Evolutionary conservation across 495 filamentous ascomycete species (phyloP), one percentile per base, ranked within the genome.

Genomic region (Penicillium canariense): DNA sequence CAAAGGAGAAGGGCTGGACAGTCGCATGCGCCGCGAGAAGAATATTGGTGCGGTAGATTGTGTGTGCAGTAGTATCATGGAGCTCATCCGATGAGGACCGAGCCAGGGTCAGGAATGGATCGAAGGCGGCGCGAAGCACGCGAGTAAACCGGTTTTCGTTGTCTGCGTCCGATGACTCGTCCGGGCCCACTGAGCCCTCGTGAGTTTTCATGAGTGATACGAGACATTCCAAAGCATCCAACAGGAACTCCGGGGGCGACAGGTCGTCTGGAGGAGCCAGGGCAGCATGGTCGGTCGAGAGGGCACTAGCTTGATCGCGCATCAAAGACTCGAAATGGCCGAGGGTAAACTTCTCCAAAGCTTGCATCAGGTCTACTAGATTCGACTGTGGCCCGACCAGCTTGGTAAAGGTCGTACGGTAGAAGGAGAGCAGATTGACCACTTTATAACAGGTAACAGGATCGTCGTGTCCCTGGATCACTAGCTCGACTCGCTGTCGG

Each of bases 381-480:
- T 77, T 77, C 0, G 90, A 89, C 10, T 85, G 77, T 4, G 79
- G 58, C 20, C 89, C 88, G 0, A 97, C 74, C 2, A 99, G 72
- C 63, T 84, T 90, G 8, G 83, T 77, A 59, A 97, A 96, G 1
- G 89, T 97, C 34, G 80, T 77, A 44, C 82, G 85, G 73, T 99
- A 99, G 72, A 97, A 99, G 43, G 81, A 81, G 28, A 97, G 80
- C 1, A 97, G 72, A 54, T 95, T 96, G 15, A 89, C 85, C 32
- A 96, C 85, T 62, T 90, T 90, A 77, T 96, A 99, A 46, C 89
- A 86, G 39, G 92, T 76, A 22, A 93, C 87, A 0, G 89, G 84
- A 50, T 96, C 91, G 54, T 97, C 94, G 62, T 96, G 90, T 47
- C 87, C 89, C 60, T 96, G 90, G 30, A 97, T 88, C 26, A 95